Evolutionary conservation across 164 flowering plant species (phyloP).

Genomic region (Macadamia integrifolia): DNA sequence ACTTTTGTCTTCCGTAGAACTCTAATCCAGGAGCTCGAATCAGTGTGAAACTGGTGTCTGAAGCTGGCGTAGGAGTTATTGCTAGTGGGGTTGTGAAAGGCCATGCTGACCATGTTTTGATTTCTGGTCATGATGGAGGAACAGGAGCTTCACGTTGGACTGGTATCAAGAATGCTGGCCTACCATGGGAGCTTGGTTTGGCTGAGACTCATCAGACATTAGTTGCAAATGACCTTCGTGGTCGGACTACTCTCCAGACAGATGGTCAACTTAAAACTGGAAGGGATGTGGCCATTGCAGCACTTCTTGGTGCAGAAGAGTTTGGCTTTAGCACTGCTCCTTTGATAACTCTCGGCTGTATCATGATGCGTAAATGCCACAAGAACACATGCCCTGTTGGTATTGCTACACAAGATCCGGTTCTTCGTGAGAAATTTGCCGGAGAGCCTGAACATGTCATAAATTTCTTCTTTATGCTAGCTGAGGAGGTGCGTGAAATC

Average conservation of each 20-base stretch:
- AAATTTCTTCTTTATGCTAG: constrained; percentile 97
- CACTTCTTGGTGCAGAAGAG: constrained; percentile 98
- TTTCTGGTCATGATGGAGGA: constrained; percentile 99
- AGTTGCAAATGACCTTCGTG: constrained; percentile 97
- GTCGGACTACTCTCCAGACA: constrained; percentile 84
- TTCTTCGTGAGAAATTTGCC: constrained; percentile 94
- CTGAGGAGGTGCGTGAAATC: constrained; percentile 92
- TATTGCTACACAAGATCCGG: constrained; percentile 99
- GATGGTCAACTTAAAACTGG: constrained; percentile 99
- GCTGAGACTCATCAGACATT: constrained; percentile 99
- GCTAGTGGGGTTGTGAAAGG: constrained; percentile 99
- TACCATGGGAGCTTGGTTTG: constrained; percentile 99
- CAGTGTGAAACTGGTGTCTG: constrained; percentile 96
- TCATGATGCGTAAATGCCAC: constrained; percentile 99
- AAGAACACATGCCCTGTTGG: constrained; percentile 99
- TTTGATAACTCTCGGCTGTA: constrained; percentile 95
- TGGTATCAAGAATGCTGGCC: constrained; percentile 95
- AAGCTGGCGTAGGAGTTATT: constrained; percentile 99
- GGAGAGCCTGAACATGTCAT: constrained; percentile 99
- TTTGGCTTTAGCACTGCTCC: constrained; percentile 99
- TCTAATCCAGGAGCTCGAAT: constrained; percentile 88
- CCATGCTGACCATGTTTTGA: constrained; percentile 96
- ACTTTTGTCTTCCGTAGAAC: constrained; percentile 40
- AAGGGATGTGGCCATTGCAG: constrained; percentile 94
- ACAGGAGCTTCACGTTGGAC: constrained; percentile 99